Evolutionary conservation across 306 rosid genomes (phyloP).

Genomic region (Cyclanthera cordifolia): DNA sequence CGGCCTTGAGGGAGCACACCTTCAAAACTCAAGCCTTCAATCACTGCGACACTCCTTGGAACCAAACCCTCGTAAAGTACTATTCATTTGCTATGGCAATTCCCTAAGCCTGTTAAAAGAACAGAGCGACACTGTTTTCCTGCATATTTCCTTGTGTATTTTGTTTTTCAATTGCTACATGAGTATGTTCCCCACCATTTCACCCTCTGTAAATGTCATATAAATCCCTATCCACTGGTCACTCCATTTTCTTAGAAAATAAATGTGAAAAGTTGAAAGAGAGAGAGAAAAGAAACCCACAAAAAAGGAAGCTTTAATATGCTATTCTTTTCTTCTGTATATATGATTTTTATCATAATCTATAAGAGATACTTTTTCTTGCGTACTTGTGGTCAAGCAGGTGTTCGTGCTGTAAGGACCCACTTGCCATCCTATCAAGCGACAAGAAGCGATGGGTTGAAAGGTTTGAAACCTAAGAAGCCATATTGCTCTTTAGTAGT

Average conservation of each 20-base stretch:
- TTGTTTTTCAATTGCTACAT: constrained; percentile 57
- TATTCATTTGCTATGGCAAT: constrained; percentile 39
- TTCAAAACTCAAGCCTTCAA: too few relatives aligned
- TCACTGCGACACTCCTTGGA: too few relatives aligned
- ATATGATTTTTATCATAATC: constrained; percentile 42
- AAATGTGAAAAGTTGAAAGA: constrained; percentile 1
- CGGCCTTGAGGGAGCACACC: too few relatives aligned
- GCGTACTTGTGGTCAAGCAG: constrained; percentile 67
- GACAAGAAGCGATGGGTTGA: constrained; percentile 94
- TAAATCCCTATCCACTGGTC: constrained; percentile 15
- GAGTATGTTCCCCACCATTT: constrained; percentile 91
- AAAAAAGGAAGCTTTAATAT: constrained; percentile 12
- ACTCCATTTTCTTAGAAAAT: constrained; percentile 8
- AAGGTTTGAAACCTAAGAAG: constrained; percentile 52
- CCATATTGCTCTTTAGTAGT: constrained; percentile 38
- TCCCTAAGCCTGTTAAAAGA: constrained; percentile 29
- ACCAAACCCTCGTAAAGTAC: constrained; percentile 29
- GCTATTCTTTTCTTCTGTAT: constrained; percentile 6
- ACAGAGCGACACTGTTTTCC: constrained; percentile 30
- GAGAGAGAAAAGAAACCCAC: not conserved
- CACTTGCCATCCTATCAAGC: constrained; percentile 34
- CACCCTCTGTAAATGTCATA: constrained; percentile 17
- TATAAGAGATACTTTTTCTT: constrained; percentile 44
- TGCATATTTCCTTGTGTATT: constrained; percentile 46
- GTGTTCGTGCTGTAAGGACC: constrained; percentile 44